Conservation (phyloP, 2,329 filamentous ascomycete species). For the Tolypocladium ovalisporum region DNA sequence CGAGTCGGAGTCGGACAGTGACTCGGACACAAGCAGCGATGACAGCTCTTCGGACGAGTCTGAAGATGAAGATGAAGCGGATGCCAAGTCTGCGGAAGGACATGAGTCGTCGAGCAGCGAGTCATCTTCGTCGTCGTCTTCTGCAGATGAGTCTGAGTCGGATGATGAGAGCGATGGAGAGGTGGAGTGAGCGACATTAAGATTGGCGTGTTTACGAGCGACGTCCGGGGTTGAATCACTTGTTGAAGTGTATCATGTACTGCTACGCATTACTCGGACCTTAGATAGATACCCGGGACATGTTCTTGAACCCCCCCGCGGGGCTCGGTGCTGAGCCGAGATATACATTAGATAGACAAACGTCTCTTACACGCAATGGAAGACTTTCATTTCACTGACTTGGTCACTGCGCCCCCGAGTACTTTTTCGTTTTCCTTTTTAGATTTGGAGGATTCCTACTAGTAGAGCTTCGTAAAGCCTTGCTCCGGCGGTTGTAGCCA, state of each 20-base stretch:
- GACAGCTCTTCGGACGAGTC: constrained; percentile 26
- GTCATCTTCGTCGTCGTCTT: constrained; percentile 28
- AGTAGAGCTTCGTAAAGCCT: constrained; percentile 64
- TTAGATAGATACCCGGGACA: constrained; percentile 5
- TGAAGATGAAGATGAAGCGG: constrained; percentile 17
- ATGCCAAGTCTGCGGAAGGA: constrained; percentile 6
- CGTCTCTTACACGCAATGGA: background rate
- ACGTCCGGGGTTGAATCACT: background rate
- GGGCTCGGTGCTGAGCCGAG: constrained; percentile 1
- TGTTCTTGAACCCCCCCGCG: constrained; percentile 2
- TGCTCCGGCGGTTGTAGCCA: constrained; percentile 80
- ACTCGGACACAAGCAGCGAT: constrained; percentile 22
- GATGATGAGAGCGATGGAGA: constrained; percentile 13
- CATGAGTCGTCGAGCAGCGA: constrained; percentile 29
- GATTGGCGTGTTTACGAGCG: constrained; percentile 1
- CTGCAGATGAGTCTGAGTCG: constrained; percentile 22
- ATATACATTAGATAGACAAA: constrained; percentile 3
- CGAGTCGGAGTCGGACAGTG: constrained; percentile 10
- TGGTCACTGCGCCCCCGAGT: background rate
- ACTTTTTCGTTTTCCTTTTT: background rate
- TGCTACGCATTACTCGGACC: constrained; percentile 3
- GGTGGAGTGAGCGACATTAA: constrained; percentile 1
- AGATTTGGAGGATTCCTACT: constrained; percentile 8
- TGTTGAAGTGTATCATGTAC: constrained; percentile 5
- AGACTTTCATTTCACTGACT: background rate